These are phyloP conservation scores for Dalbergia oliveri DNA, from an alignment of 306 rosid species.

Conservation along the genomic window DNA sequence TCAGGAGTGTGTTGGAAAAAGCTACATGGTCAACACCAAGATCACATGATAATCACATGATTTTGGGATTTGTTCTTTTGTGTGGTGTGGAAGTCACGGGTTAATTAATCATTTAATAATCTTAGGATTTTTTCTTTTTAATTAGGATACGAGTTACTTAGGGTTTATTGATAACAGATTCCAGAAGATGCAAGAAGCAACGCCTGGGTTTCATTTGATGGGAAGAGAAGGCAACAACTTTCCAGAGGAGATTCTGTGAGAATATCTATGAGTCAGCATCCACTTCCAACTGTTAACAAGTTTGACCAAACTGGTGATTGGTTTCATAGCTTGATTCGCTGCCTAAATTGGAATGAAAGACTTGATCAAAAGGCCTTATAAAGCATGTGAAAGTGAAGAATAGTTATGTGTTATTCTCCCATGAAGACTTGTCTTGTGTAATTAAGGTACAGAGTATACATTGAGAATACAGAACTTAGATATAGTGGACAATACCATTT, in stretches of 20 bases:
- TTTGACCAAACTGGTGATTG: conserved; percentile 99
- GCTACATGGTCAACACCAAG: conserved; percentile 18
- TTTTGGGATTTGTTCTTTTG: conserved; percentile 31
- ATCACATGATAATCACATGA: conserved; percentile 20
- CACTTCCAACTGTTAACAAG: conserved; percentile 98
- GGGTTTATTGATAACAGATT: conserved; percentile 64
- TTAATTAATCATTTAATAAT: conserved; percentile 36
- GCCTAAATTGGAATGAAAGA: conserved; percentile 99
- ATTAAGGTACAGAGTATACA: conserved; percentile 56
- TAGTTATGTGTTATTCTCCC: conserved; percentile 36
- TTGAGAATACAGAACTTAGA: conserved; percentile 38
- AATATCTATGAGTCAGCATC: conserved; percentile 92
- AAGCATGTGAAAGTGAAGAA: conserved; percentile 43
- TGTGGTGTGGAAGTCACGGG: conserved; percentile 29
- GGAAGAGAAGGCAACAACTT: conserved; percentile 99
- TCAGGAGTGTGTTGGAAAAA: conserved; percentile 23
- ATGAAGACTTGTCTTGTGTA: conserved; percentile 46
- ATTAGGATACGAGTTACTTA: conserved; percentile 28
- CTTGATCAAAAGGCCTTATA: conserved; percentile 95
- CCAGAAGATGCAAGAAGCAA: conserved; percentile 96
- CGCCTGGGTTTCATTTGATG: conserved; percentile 98
- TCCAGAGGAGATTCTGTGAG: conserved; percentile 92
- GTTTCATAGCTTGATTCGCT: conserved; percentile 97
- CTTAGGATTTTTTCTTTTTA: background rate
- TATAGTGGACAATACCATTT: conserved; percentile 43